Evolutionary conservation across 2,329 filamentous ascomycete genomes (phyloP), one percentile per base, ranked within the genome.

Genomic region (Monilinia polystroma): DNA sequence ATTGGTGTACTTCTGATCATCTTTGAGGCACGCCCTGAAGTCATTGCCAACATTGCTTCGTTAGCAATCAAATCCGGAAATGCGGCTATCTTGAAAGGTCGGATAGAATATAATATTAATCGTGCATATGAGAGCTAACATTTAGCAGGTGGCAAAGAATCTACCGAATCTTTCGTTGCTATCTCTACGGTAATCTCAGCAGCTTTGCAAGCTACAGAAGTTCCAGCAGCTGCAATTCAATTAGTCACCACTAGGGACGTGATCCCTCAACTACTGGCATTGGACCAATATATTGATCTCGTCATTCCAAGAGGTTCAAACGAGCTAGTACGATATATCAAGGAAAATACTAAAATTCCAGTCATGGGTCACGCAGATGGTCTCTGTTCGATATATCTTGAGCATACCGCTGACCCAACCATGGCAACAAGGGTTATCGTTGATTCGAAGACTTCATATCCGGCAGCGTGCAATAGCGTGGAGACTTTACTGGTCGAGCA

Each of bases 1-100:
- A 98, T 99, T 73, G 95, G 95, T 68, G 93, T 98, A n/a, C 86
- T 99, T 53, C 85, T 99, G 72, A 95, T 99, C 79, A 98, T 99
- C 76, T 99, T 99, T 76, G 95, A 99, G 80, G 95, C 95, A 47
- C 90, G 95, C 10, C 95, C 95, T 8, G 95, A 99, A 80, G 95
- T 99, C 71, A 97, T 99, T 76, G 95, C 94, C 76, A 99, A 99
- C 79, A 98, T 99, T 75, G 93, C 95, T 70, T 92, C 93, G 4
- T 84, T 99, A 32, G 93, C 95, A 49, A 91, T 99, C 79, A 99
- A 99, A 78, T 98, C 94, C 16, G 95, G 93, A 74, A 99, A 99
- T 78, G 91, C 95, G 47, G 95, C 93, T 63, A 98, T 99, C 74
- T 83, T 99, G 69, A 99, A 99, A 83, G 94, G 88, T 84, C 74